These are phyloP conservation scores for Irineochytrium annulatum DNA, from an alignment of 192 early-diverging fungal genomes.

Conservation along the genomic window DNA sequence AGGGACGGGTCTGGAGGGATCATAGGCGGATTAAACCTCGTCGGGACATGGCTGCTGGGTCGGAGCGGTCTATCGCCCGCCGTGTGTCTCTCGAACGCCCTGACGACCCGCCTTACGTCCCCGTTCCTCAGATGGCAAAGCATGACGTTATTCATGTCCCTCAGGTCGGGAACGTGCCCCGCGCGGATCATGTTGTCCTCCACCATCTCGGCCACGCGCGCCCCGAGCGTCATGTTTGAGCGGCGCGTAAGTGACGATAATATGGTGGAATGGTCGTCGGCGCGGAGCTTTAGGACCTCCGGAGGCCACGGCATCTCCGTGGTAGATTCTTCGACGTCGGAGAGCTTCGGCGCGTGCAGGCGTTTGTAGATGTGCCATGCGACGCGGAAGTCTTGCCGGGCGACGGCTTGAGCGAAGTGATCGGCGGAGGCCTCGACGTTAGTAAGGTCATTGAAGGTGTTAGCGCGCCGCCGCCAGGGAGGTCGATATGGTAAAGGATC, in stretches of 20 bases:
- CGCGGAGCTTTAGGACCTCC: background rate
- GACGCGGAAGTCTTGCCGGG: no score
- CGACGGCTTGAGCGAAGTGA: no score
- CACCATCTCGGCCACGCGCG: slow-evolving; percentile 14
- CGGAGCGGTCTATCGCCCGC: background rate
- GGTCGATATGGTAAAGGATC: no score
- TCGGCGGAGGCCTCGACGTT: no score
- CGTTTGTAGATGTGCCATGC: slow-evolving; percentile 1
- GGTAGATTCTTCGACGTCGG: background rate
- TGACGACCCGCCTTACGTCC: slow-evolving; percentile 10
- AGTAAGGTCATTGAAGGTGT: no score
- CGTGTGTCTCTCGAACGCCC: slow-evolving; percentile 11
- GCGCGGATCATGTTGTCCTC: slow-evolving; percentile 8
- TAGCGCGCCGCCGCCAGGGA: no score
- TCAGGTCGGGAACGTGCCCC: background rate
- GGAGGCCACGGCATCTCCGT: background rate
- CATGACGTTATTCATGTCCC: slow-evolving; percentile 28
- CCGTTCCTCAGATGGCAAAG: slow-evolving; percentile 10
- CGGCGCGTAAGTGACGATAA: slow-evolving; percentile 12
- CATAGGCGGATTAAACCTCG: background rate
- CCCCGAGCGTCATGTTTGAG: slow-evolving; percentile 6
- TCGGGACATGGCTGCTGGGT: background rate
- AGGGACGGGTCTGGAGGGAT: background rate
- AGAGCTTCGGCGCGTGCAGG: background rate
- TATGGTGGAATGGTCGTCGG: slow-evolving; percentile 9